Evolutionary conservation across 23 red algal species (phyloP).

Genomic region (Chondrus crispus): DNA sequence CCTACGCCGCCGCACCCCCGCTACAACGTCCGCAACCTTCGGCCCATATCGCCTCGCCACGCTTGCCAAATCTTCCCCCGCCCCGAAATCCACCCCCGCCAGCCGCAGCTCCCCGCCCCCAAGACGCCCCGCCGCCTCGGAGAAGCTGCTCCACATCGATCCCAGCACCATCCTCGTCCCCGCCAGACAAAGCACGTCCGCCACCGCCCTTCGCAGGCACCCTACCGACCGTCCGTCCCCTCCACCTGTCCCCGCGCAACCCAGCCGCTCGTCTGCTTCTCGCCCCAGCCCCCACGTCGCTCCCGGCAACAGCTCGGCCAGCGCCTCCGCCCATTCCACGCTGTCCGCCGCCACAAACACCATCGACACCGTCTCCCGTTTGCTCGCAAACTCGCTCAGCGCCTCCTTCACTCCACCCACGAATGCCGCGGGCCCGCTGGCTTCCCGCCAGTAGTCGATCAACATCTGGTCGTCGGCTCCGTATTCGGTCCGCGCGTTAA

Average conservation of each 20-base stretch:
- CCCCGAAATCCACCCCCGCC: constrained; percentile 61
- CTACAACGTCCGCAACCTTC: neutral
- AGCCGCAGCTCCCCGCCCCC: neutral
- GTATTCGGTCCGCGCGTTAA: constrained; percentile 17
- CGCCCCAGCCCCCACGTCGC: constrained; percentile 7
- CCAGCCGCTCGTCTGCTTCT: neutral
- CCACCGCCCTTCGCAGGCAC: constrained; percentile 26
- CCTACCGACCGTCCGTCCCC: neutral
- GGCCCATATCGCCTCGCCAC: neutral
- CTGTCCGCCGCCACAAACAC: constrained; percentile 47
- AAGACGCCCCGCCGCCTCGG: constrained; percentile 44
- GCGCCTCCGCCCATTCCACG: neutral
- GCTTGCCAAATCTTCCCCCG: neutral
- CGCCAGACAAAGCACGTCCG: constrained; percentile 31
- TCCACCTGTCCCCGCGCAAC: neutral
- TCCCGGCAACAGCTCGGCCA: neutral
- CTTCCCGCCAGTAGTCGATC: constrained; percentile 41
- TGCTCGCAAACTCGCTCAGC: neutral
- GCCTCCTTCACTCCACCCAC: neutral
- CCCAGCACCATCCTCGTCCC: constrained; percentile 25
- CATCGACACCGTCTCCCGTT: neutral
- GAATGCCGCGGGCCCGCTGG: neutral
- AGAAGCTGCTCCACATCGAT: constrained; percentile 68
- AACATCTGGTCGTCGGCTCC: neutral
- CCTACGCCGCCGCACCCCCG: neutral